Percentiles rank a stretch among this genome's conserved stretches.
phyloP scores from a whole-genome alignment of 2,329 filamentous ascomycete genomes.

The Trichoderma simmonsii region DNA sequence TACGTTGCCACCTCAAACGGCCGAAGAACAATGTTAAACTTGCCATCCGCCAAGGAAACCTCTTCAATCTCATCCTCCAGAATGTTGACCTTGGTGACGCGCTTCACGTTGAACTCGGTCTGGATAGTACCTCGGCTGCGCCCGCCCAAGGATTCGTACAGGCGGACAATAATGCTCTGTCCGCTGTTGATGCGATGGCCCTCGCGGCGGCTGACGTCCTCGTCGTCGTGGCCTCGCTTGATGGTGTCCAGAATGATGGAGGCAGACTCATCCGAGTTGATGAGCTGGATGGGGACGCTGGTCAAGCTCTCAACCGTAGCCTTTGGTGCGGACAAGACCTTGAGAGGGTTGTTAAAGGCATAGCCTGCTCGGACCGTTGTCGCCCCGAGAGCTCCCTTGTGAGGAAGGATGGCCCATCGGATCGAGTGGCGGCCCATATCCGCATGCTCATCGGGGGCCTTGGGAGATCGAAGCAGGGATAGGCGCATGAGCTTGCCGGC shows the following conservation, averaged over 20 bases:
- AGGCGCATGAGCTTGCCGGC: constrained; percentile 86
- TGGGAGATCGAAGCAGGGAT: constrained; percentile 79
- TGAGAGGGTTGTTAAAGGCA: constrained; percentile 84
- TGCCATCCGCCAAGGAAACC: constrained; percentile 47
- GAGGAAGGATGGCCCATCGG: constrained; percentile 86
- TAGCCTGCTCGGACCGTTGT: constrained; percentile 78
- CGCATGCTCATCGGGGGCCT: constrained; percentile 88
- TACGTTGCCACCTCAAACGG: constrained; percentile 86
- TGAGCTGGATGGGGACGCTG: constrained; percentile 60
- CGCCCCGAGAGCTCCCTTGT: constrained; percentile 67
- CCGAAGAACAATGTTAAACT: constrained; percentile 63
- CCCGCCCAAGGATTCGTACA: constrained; percentile 88
- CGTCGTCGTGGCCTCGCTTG: constrained; percentile 89
- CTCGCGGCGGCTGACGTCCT: constrained; percentile 62
- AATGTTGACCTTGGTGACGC: constrained; percentile 78
- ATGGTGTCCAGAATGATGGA: constrained; percentile 81
- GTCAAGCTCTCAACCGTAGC: constrained; percentile 28
- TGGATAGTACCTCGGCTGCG: constrained; percentile 68
- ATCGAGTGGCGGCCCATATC: constrained; percentile 91
- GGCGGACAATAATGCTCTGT: constrained; percentile 74
- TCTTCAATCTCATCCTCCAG: constrained; percentile 82
- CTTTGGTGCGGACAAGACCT: constrained; percentile 31
- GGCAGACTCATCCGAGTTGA: constrained; percentile 49
- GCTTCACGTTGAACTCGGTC: constrained; percentile 67
- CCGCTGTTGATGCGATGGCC: constrained; percentile 65